phyloP scores from a whole-genome alignment of 192 early-diverging fungal genomes.

The Polychytrium aggregatum region DNA sequence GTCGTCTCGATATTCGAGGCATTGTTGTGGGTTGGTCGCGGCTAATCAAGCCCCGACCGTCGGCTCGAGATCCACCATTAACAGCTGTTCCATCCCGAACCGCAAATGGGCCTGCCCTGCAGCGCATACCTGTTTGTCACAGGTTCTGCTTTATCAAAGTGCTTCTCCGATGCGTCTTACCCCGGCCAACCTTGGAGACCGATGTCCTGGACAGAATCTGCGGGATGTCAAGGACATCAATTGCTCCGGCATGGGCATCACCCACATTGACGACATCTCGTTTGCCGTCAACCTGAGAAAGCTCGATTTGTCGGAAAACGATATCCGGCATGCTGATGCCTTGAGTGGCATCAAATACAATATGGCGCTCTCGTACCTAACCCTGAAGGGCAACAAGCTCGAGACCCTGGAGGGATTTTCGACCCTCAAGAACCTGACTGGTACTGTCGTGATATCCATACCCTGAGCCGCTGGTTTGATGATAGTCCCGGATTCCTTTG shows the following conservation, averaged over 20 bases:
- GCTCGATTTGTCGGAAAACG: conserved; percentile 49
- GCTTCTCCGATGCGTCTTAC: too few relatives aligned
- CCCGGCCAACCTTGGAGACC: too few relatives aligned
- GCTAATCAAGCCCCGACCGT: too few relatives aligned
- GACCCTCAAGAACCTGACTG: conserved; percentile 43
- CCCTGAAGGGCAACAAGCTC: conserved; percentile 53
- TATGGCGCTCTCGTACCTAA: conserved; percentile 46
- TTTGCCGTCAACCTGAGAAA: conserved; percentile 45
- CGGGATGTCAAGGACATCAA: conserved; percentile 41
- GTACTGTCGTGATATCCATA: too few relatives aligned
- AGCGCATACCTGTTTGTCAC: too few relatives aligned
- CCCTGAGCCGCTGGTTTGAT: background rate
- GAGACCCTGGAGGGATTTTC: conserved; percentile 42
- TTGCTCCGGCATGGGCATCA: conserved; percentile 43
- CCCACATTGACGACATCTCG: conserved; percentile 60
- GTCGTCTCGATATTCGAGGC: too few relatives aligned
- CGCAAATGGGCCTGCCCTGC: too few relatives aligned
- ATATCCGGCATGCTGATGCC: conserved; percentile 34
- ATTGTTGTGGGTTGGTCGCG: too few relatives aligned
- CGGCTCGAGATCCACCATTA: too few relatives aligned
- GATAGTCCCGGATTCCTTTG: background rate
- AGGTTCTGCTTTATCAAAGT: too few relatives aligned
- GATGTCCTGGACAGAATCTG: too few relatives aligned
- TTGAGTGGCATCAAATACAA: conserved; percentile 42
- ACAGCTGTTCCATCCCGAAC: too few relatives aligned